phyloP scores from a whole-genome alignment of 148 eudicot species.

The Heliosperma pusillum region DNA sequence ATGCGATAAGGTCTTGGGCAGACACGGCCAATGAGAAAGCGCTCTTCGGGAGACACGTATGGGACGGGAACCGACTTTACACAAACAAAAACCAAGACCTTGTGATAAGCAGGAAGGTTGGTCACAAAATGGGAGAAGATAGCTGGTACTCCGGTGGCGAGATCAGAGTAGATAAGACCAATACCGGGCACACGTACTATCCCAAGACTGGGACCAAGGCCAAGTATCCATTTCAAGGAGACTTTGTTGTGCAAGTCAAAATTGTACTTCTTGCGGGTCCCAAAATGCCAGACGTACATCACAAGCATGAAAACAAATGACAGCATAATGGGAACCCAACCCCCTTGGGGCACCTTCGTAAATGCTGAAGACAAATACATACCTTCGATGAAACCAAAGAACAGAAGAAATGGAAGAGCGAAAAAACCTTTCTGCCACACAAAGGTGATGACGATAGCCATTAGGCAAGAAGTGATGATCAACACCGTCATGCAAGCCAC shows the following conservation, averaged over 20 bases:
- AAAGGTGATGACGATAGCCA: constrained; percentile 65
- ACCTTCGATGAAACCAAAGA: constrained; percentile 70
- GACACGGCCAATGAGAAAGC: constrained; percentile 82
- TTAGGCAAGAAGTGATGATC: constrained; percentile 85
- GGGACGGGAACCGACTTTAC: constrained; percentile 93
- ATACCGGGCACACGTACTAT: constrained; percentile 94
- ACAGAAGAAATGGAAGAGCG: constrained; percentile 57
- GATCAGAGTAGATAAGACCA: constrained; percentile 86
- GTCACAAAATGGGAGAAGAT: constrained; percentile 96
- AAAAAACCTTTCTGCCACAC: constrained; percentile 63
- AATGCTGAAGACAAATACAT: constrained; percentile 68
- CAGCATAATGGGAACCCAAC: constrained; percentile 87
- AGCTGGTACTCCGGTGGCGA: constrained; percentile 89
- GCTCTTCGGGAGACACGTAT: constrained; percentile 74
- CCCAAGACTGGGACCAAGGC: constrained; percentile 93
- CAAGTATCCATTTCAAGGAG: constrained; percentile 87
- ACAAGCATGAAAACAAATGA: constrained; percentile 59
- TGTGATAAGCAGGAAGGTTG: constrained; percentile 91
- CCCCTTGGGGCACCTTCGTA: constrained; percentile 85
- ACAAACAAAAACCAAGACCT: constrained; percentile 78
- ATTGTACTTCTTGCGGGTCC: constrained; percentile 84
- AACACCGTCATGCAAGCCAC: constrained; percentile 86
- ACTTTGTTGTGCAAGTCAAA: constrained; percentile 93
- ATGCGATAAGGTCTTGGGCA: constrained; percentile 94
- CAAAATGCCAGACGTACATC: constrained; percentile 90